Evolutionary conservation across 371 early-diverging fungal species (phyloP).

Genomic region (Haplosporangium sp.): DNA sequence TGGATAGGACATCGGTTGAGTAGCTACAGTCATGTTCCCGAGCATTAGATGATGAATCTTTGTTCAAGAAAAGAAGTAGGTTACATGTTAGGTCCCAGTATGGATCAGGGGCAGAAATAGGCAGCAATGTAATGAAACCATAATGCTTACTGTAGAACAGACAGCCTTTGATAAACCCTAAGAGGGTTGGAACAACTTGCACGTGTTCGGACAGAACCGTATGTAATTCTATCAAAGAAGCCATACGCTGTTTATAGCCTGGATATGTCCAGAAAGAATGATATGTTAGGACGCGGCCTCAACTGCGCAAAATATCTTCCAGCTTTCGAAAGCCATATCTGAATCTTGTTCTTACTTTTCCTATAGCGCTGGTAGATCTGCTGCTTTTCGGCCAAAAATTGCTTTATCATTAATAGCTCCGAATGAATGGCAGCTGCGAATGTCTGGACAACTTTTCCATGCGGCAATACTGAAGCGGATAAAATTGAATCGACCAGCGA

Average conservation of each 20-base stretch:
- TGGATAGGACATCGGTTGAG: constrained; percentile 23
- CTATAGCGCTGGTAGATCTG: constrained; percentile 20
- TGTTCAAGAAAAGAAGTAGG: not conserved
- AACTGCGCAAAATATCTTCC: too few species aligned
- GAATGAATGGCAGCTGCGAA: constrained; percentile 30
- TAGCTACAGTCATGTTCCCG: constrained; percentile 18
- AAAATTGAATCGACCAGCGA: constrained; percentile 19
- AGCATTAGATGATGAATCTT: not conserved
- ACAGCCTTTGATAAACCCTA: constrained; percentile 17
- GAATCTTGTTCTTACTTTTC: constrained; percentile 19
- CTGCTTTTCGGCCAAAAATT: constrained; percentile 15
- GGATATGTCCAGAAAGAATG: not conserved
- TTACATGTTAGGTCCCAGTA: not conserved
- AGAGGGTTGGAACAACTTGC: constrained; percentile 1
- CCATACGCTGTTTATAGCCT: constrained; percentile 14
- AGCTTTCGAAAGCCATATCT: too few species aligned
- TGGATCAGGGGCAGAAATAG: too few species aligned
- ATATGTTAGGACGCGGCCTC: too few species aligned
- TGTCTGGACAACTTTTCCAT: constrained; percentile 42
- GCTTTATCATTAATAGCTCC: constrained; percentile 14
- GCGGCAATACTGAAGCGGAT: constrained; percentile 11
- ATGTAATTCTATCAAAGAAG: constrained; percentile 34
- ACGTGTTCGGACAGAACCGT: constrained; percentile 7
- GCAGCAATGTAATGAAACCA: too few species aligned
- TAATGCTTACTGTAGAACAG: constrained; percentile 28